A percentile compares a stretch with the other conserved stretches of the same genome.
These are phyloP conservation scores for Fusarium torreyae DNA, from an alignment of 2,329 filamentous ascomycete genomes.

Conservation along the genomic window DNA sequence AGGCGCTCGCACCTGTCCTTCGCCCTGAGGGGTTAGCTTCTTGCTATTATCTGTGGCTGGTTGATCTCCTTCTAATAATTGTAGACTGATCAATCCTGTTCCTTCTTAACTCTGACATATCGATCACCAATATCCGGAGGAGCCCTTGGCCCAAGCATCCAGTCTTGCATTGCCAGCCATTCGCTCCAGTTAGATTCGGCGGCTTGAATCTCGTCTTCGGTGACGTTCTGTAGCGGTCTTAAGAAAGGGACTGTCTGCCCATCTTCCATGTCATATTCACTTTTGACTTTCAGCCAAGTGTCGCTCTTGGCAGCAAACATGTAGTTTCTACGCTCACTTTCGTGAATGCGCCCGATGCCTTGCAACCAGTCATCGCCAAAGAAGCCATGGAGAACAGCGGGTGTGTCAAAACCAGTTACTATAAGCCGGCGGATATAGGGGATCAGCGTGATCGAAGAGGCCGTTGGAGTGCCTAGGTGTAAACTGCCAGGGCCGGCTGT, in stretches of 20 bases:
- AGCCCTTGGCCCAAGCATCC: constrained; percentile 92
- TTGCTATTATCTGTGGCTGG: background rate
- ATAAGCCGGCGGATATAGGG: constrained; percentile 93
- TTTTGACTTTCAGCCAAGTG: constrained; percentile 90
- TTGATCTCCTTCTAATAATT: background rate
- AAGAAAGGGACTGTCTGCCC: constrained; percentile 91
- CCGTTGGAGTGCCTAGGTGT: constrained; percentile 42
- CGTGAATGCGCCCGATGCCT: constrained; percentile 86
- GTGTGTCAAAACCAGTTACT: constrained; percentile 90
- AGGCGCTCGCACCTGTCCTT: background rate
- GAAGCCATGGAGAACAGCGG: constrained; percentile 91
- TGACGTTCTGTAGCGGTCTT: constrained; percentile 82
- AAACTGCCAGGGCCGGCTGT: constrained; percentile 47
- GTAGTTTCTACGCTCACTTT: constrained; percentile 93
- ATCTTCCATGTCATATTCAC: constrained; percentile 88
- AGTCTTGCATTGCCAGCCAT: constrained; percentile 97
- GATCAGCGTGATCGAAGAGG: constrained; percentile 75
- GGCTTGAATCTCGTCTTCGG: constrained; percentile 83
- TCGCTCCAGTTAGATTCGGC: constrained; percentile 93
- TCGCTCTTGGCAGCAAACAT: constrained; percentile 95
- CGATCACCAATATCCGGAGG: constrained; percentile 60
- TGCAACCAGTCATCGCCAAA: constrained; percentile 93
- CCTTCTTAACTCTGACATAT: constrained; percentile 52
- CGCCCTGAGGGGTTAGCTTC: background rate
- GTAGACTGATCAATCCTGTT: constrained; percentile 37